Evolutionary conservation across 306 rosid species (phyloP).

Genomic region (Cicer bijugum): DNA sequence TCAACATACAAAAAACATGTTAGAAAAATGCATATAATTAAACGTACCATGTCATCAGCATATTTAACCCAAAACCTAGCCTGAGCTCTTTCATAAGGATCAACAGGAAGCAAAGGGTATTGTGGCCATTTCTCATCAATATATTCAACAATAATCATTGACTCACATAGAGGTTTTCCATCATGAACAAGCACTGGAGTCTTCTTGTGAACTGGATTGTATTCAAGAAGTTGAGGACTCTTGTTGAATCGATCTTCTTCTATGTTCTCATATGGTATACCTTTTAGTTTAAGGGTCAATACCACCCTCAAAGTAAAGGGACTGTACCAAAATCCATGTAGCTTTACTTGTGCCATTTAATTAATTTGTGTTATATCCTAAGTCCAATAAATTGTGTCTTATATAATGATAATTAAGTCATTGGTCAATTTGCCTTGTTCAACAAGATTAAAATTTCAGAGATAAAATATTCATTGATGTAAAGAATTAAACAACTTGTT

Average conservation of each 20-base stretch:
- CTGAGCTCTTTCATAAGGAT: not conserved
- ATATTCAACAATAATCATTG: slow-evolving; percentile 9
- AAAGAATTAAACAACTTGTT: not conserved
- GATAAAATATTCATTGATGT: not conserved
- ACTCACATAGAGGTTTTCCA: slow-evolving; percentile 2
- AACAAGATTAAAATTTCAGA: not conserved
- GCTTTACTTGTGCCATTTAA: not conserved
- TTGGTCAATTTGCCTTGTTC: not conserved
- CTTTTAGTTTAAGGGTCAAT: not conserved
- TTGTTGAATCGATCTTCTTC: slow-evolving; percentile 10
- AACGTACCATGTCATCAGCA: not conserved
- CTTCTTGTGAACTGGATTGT: slow-evolving; percentile 12
- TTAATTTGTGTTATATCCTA: not conserved
- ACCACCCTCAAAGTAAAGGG: slow-evolving; percentile 7
- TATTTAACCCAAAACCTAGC: slow-evolving; percentile 1
- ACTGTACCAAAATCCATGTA: slow-evolving; percentile 19
- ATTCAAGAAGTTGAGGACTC: not conserved
- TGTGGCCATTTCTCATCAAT: slow-evolving; percentile 12
- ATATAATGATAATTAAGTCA: not conserved
- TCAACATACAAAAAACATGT: not conserved
- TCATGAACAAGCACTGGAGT: not conserved
- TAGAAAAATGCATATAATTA: not conserved
- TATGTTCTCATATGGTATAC: not conserved
- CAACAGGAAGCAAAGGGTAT: not conserved
- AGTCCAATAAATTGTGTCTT: not conserved